Evolutionary conservation across 2,329 filamentous ascomycete species (phyloP).

Genomic region (Hypoxylon sp.): DNA sequence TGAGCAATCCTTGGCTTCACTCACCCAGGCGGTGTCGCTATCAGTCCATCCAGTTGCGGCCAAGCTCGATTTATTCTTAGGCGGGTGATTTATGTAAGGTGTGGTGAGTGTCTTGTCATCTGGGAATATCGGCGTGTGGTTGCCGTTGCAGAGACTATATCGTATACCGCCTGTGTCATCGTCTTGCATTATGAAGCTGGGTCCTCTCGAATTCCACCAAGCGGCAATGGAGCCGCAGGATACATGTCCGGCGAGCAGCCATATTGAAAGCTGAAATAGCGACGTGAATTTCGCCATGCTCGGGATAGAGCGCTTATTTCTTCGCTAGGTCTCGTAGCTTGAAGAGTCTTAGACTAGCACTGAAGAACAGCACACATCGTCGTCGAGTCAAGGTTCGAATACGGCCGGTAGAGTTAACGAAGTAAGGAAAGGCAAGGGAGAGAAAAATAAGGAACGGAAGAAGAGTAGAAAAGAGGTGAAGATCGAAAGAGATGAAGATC

Average conservation of each 20-base stretch:
- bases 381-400: conserved; percentile 8
- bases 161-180: conserved; percentile 54
- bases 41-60: conserved; percentile 56
- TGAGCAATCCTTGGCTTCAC: conserved; percentile 48
- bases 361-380: conserved; percentile 24
- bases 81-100: conserved; percentile 49
- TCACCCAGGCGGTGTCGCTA: conserved; percentile 50
- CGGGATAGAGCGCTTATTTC: conserved; percentile 12
- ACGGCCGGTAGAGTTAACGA: background rate
- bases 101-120: conserved; percentile 51
- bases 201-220: conserved; percentile 56
- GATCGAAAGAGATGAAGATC: conserved; percentile 7
- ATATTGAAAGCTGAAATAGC: conserved; percentile 40
- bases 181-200: conserved; percentile 57
- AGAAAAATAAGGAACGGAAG: conserved; percentile 2
- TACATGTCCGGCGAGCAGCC: conserved; percentile 46
- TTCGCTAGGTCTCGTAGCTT: conserved; percentile 12
- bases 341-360: conserved; percentile 24
- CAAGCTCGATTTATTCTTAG: conserved; percentile 56
- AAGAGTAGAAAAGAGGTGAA: conserved; percentile 12
- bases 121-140: conserved; percentile 55
- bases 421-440: background rate
- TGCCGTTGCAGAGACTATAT: conserved; percentile 56
- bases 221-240: conserved; percentile 53
- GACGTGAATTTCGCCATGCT: conserved; percentile 37